Evolutionary conservation across 2,329 filamentous ascomycete genomes (phyloP), one percentile per base, ranked within the genome.

Genomic region (Rhexocercosporidium sp.): DNA sequence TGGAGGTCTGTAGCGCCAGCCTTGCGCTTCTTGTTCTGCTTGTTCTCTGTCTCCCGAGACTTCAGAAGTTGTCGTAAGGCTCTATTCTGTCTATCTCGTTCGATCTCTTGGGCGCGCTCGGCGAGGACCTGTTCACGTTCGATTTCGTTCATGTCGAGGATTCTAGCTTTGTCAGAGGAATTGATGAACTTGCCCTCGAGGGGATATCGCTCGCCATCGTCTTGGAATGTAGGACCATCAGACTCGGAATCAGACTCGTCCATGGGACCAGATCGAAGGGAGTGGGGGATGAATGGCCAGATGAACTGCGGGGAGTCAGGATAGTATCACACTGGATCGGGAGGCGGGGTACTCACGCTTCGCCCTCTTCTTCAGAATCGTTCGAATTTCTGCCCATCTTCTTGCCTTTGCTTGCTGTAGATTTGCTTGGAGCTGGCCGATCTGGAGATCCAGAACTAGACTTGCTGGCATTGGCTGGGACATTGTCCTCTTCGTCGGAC

Each of bases 81-180:
- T 57, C 90, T 86, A 75, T 96, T 93, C 80, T 97, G 95, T 67
- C 91, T 88, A 73, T 92, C 90, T 62, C 90, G 89, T 75, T 96
- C 92, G 66, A 94, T 90, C 78, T 96, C 90, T 74, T 93, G 89
- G 41, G 91, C 90, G 71, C 96, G 93, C 73, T 97, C 92, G 22
- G 94, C 95, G 7, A 99, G 86, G 53, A 97, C 90, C 77, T 93
- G 89, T 79, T 99, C 96, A 70, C 95, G 91, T 77, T 97, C 90
- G 61, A 98, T 90, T 81, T 98, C 94, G 34, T 94, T 90, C 86
- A 97, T 89, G 65, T 85, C 87, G 86, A 96, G 90, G 69, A 99
- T 96, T 61, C 91, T 84, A 8, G 85, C 85, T 79, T 92, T 94
- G 76, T 96, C 92, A 46, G 88, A 85, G 53, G 88, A 84, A 72